Base-by-base conservation (phyloP, 352 stramenopile genomes). In the Pythium rishiriense region DNA sequence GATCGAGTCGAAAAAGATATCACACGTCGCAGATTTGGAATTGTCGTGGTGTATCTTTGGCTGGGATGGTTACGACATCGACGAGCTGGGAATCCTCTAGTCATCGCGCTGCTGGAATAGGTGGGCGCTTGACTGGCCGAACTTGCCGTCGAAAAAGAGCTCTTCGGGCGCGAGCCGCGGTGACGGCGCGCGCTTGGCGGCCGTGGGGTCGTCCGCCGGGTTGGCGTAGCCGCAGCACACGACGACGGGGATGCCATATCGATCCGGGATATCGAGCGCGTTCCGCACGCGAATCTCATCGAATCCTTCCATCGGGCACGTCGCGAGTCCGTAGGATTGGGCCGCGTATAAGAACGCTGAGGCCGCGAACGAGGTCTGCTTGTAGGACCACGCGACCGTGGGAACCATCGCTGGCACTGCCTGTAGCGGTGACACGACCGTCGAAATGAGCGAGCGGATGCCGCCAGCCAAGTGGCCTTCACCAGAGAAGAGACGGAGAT, bases 131-230 rank as follows among this genome's bases (percentile, higher is more conserved):
- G 81, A 88, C 19, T 79, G 50, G 45, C 88, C 88, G 62, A 94
- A 95, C 58, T 90, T 93, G 55, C 85, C 86, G 60, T 91, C 81
- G 33, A 94, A 96, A 63, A 96, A 95, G 19, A 96, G 60, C 52
- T 93, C 78, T 3, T 74, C 82, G 8, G 75, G 81, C 17, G 76
- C 46, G 15, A 96, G 68, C 9, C 87, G 79, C 41, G 64, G 74
- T 6, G 81, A 85, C 11, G 49, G 68, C 28, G 72, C 68, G 37
- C 59, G 56, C 0, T 50, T 64, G n/a, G n/a, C n/a, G n/a, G n/a
- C n/a, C 31, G 58, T 60, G 10, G 46, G 52, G 46, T 54, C 37
- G 35, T 69, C 62, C 35, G 76, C 75, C 8, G 83, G 64, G 57
- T 54, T 57, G 28, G 35, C 21, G 41, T 92, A 90, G 4, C 88